These are phyloP conservation scores for Auricularia sp. DNA, from an alignment of 768 basidiomycete species.

Conservation along the genomic window DNA sequence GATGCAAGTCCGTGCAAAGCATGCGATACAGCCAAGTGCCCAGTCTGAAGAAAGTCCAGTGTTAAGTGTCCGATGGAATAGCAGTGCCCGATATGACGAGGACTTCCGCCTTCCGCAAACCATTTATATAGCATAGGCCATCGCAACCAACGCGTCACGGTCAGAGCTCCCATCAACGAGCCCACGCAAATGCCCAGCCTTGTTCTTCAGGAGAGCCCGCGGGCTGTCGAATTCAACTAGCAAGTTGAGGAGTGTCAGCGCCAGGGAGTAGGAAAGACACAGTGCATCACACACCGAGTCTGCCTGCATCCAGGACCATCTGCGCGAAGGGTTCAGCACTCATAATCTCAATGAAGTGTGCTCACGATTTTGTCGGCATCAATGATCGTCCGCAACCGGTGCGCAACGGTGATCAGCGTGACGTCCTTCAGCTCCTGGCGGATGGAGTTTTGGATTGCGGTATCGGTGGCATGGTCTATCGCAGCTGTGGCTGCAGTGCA, in stretches of 20 bases:
- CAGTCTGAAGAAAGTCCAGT: too few species aligned
- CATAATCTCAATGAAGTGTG: neutral
- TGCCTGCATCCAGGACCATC: conserved; percentile 49
- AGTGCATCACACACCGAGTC: conserved; percentile 3
- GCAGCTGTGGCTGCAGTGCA: conserved; percentile 28
- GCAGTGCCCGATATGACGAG: too few species aligned
- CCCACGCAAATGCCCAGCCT: conserved; percentile 13
- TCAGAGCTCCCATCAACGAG: conserved; percentile 17
- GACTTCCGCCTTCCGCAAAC: too few species aligned
- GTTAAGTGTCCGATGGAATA: too few species aligned
- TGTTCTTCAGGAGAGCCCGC: conserved; percentile 18
- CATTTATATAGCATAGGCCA: neutral
- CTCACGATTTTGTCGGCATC: conserved; percentile 26
- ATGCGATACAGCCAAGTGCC: too few species aligned
- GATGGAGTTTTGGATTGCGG: conserved; percentile 45
- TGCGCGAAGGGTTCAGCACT: conserved; percentile 8
- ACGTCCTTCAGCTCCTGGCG: conserved; percentile 29
- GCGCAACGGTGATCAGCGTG: conserved; percentile 32
- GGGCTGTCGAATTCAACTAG: conserved; percentile 51
- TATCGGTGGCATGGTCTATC: conserved; percentile 30
- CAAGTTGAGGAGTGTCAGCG: neutral
- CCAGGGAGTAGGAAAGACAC: neutral
- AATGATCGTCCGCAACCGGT: conserved; percentile 23
- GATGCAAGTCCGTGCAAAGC: too few species aligned
- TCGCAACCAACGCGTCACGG: conserved; percentile 7